Percentiles rank a stretch among this genome's conserved stretches.
Evolutionary conservation across 441 rosid species (phyloP).

Genomic region (Brassica balearica): DNA sequence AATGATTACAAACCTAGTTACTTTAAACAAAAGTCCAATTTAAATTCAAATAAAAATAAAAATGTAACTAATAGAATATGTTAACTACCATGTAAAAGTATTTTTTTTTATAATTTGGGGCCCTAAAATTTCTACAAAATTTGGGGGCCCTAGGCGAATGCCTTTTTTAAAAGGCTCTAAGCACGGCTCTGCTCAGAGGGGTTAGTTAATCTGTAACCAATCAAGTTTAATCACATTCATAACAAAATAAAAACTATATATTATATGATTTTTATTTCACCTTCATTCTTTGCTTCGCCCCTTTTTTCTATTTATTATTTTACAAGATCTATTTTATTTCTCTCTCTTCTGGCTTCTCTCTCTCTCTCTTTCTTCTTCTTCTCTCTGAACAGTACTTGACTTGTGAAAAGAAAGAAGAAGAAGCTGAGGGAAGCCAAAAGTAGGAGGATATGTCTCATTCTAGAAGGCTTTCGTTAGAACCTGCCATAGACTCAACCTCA

Average conservation of each 20-base stretch:
- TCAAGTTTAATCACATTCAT: conserved; percentile 19
- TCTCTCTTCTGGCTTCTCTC: background rate
- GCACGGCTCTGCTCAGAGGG: too few species aligned
- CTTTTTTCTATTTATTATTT: conserved; percentile 42
- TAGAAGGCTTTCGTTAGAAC: conserved; percentile 40
- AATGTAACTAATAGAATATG: too few species aligned
- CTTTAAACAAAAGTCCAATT: too few species aligned
- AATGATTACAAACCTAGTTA: too few species aligned
- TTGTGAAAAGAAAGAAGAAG: conserved; percentile 22
- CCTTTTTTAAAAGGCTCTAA: too few species aligned
- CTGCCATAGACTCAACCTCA: conserved; percentile 48
- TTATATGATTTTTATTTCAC: background rate
- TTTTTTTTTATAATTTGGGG: too few species aligned
- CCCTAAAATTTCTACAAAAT: too few species aligned
- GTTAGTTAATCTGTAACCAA: conserved; percentile 7
- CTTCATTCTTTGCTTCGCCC: conserved; percentile 48
- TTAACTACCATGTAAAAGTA: too few species aligned
- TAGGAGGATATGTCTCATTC: conserved; percentile 50
- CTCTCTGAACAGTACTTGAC: conserved; percentile 40
- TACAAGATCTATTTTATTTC: conserved; percentile 43
- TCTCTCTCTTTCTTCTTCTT: conserved; percentile 19
- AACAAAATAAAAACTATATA: background rate
- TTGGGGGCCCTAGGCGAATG: too few species aligned
- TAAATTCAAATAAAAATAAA: too few species aligned
- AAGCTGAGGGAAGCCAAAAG: conserved; percentile 9